Percentiles rank a stretch among this genome's conserved stretches.
Evolutionary conservation across 768 basidiomycete genomes (phyloP).

Genomic region (Leccinum broughii): DNA sequence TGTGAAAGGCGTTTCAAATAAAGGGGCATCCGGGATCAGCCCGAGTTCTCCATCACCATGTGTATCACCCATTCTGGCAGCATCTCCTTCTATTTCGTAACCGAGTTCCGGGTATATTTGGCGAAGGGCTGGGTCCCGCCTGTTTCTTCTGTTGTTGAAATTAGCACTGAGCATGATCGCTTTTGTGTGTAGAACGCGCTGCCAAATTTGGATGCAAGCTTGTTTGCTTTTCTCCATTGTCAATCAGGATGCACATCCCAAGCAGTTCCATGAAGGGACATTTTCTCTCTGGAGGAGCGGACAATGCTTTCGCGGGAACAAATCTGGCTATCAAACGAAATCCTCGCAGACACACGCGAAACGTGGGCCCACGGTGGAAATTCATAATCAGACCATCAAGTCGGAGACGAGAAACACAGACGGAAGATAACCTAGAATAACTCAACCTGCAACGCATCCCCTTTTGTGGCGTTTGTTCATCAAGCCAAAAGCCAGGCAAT

Average conservation of each 20-base stretch:
- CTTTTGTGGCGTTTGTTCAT: neutral
- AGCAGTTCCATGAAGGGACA: neutral
- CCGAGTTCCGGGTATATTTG: conserved; percentile 8
- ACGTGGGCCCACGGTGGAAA: neutral
- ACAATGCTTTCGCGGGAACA: conserved; percentile 20
- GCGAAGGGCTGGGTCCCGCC: neutral
- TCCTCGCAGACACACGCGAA: conserved; percentile 2
- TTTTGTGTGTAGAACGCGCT: conserved; percentile 1
- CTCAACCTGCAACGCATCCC: neutral
- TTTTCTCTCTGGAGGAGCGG: neutral
- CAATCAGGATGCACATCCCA: neutral
- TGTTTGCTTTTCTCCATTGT: neutral
- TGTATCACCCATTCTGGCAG: neutral
- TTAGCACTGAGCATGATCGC: conserved; percentile 1
- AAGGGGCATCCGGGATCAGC: conserved; percentile 10
- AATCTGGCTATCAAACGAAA: conserved; percentile 13
- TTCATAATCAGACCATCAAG: neutral
- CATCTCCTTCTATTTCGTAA: conserved; percentile 5
- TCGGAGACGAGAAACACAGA: neutral
- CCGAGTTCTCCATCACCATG: conserved; percentile 5
- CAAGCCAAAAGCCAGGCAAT: neutral
- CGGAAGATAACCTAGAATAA: neutral
- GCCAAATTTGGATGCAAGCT: neutral
- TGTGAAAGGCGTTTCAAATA: conserved; percentile 23
- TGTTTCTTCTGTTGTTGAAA: conserved; percentile 8